A percentile compares a stretch with the other conserved stretches of the same genome.
phyloP scores from a whole-genome alignment of 2,329 filamentous ascomycete species.

The Aspergillus versicolor region DNA sequence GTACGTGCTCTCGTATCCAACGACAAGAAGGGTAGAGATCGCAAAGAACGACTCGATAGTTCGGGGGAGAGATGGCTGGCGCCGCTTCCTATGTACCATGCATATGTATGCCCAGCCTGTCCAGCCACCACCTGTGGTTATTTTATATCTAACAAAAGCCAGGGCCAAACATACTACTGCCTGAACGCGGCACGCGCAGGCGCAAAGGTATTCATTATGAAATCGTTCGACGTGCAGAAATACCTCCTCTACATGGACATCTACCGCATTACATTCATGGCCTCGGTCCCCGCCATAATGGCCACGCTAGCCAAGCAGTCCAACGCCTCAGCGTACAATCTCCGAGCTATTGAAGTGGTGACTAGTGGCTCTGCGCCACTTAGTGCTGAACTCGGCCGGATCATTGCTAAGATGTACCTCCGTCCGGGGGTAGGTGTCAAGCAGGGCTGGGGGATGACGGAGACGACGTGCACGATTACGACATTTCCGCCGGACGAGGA shows the following conservation, averaged over 20 bases:
- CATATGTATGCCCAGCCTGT: background rate
- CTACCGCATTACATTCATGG: slow-evolving; percentile 5
- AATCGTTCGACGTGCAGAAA: background rate
- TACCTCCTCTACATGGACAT: slow-evolving; percentile 8
- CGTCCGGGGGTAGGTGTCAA: background rate
- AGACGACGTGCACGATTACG: slow-evolving; percentile 7
- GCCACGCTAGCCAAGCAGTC: background rate
- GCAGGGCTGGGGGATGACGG: slow-evolving; percentile 9
- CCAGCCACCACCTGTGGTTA: too few species aligned
- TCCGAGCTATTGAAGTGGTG: background rate
- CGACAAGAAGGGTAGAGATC: background rate
- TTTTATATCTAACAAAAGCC: too few species aligned
- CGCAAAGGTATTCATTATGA: background rate
- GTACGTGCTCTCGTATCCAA: background rate
- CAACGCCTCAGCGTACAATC: background rate
- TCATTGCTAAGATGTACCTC: slow-evolving; percentile 4
- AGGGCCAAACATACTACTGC: too few species aligned
- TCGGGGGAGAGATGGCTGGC: slow-evolving; percentile 10
- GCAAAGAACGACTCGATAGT: slow-evolving; percentile 1
- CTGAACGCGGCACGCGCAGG: too few species aligned
- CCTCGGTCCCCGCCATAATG: background rate
- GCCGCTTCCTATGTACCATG: slow-evolving; percentile 12
- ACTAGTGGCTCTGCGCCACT: slow-evolving; percentile 9
- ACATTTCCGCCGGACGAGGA: slow-evolving; percentile 5
- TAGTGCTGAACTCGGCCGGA: background rate